These are phyloP conservation scores for Dendrobium catenatum DNA, from an alignment of 106 monocot species.

Conservation along the genomic window DNA sequence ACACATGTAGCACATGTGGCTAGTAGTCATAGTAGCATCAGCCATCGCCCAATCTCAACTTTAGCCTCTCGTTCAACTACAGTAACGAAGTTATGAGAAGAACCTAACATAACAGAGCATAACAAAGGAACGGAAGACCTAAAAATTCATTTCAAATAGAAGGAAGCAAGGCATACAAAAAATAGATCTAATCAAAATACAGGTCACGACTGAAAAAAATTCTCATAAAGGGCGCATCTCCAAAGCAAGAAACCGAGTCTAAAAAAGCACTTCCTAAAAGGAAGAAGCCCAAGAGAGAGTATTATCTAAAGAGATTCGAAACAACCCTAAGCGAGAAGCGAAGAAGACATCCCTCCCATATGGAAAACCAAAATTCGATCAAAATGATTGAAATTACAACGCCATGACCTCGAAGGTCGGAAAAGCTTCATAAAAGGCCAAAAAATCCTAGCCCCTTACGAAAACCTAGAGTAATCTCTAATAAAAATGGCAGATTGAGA, in stretches of 20 bases:
- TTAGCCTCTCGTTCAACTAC: background rate
- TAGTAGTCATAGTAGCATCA: conserved; percentile 6
- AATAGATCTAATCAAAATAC: background rate
- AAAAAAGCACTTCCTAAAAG: background rate
- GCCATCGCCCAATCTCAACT: conserved; percentile 14
- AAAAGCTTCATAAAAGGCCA: background rate
- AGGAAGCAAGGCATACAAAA: background rate
- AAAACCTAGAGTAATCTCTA: background rate
- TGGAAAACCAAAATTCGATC: background rate
- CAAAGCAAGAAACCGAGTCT: background rate
- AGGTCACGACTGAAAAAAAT: background rate
- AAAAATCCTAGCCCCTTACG: background rate
- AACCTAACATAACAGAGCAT: background rate
- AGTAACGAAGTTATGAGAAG: background rate
- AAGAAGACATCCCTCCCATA: too few species aligned
- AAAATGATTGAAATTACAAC: background rate
- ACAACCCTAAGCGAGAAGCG: background rate
- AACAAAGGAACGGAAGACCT: background rate
- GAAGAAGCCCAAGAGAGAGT: background rate
- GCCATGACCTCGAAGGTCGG: background rate
- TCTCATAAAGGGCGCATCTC: too few species aligned
- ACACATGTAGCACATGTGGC: too few species aligned
- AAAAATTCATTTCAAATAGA: background rate
- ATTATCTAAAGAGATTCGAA: background rate
- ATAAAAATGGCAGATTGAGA: background rate